These are phyloP conservation scores for Picochlorum sp. DNA, from an alignment of 139 green algal species.

Conservation along the genomic window DNA sequence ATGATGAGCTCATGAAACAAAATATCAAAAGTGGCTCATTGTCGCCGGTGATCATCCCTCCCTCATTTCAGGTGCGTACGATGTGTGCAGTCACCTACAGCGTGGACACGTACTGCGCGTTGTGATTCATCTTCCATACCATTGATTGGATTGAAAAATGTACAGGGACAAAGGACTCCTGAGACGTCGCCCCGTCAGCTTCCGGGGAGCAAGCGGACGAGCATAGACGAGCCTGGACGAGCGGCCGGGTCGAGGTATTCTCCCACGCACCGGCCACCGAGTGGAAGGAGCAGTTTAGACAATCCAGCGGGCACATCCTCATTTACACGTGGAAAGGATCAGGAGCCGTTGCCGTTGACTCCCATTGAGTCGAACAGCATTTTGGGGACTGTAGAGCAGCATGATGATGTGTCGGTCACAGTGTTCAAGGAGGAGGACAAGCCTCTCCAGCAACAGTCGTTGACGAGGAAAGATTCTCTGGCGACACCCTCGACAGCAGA, in stretches of 20 bases:
- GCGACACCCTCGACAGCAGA: no score
- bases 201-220: neutral
- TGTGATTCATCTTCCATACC: no score
- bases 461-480: no score
- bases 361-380: neutral
- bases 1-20: neutral
- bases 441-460: no score
- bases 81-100: neutral
- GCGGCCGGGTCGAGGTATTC: neutral
- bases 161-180: neutral
- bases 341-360: no score
- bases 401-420: neutral
- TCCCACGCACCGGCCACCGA: no score
- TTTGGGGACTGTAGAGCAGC: neutral
- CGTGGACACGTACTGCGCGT: no score
- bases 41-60: slow-evolving; percentile 75
- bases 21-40: slow-evolving; percentile 33
- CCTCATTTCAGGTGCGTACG: slow-evolving; percentile 58
- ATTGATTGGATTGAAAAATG: neutral
- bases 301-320: no score
- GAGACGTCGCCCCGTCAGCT: neutral
- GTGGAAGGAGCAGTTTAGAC: no score
- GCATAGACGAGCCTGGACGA: neutral
- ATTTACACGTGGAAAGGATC: no score
- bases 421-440: no score